Percentiles rank a stretch among this genome's conserved stretches.
Conservation (phyloP, 2,329 filamentous ascomycete genomes). For the Nemania diffusa region DNA sequence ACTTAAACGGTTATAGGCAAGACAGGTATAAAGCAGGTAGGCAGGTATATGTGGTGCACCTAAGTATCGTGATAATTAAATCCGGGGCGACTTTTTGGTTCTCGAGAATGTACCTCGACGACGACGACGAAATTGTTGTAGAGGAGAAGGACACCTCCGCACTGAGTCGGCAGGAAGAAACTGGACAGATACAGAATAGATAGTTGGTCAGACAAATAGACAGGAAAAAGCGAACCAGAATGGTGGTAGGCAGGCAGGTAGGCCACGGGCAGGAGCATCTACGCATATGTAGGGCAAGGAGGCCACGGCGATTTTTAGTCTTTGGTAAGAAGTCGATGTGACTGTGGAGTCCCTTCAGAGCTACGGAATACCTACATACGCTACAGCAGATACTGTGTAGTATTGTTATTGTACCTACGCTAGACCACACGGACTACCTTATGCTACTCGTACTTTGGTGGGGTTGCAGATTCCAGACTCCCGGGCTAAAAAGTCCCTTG, state of each 20-base stretch:
- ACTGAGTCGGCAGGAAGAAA: slow-evolving; percentile 1
- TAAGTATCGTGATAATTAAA: slow-evolving; percentile 4
- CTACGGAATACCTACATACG: background rate
- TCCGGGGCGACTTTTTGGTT: background rate
- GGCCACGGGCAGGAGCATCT: background rate
- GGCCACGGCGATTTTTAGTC: slow-evolving; percentile 6
- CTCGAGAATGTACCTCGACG: no score
- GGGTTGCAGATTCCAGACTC: slow-evolving; percentile 36
- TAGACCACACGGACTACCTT: background rate
- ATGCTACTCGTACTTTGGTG: slow-evolving; percentile 18
- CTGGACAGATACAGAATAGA: background rate
- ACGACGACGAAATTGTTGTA: slow-evolving; percentile 3
- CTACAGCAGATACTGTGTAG: no score
- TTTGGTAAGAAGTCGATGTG: slow-evolving; percentile 7
- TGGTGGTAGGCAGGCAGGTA: slow-evolving; percentile 5
- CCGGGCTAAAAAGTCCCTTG: slow-evolving; percentile 34
- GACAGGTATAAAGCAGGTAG: background rate
- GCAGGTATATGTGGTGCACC: background rate
- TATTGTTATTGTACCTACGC: background rate
- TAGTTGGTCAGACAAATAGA: slow-evolving; percentile 21
- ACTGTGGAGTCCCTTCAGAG: slow-evolving; percentile 8
- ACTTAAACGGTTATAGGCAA: background rate
- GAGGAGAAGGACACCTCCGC: background rate
- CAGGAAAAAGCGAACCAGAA: slow-evolving; percentile 20
- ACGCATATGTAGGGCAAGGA: background rate